Evolutionary conservation across 768 basidiomycete species (phyloP), one percentile per base, ranked within the genome.

Genomic region (Sporobolomyces phaffii): DNA sequence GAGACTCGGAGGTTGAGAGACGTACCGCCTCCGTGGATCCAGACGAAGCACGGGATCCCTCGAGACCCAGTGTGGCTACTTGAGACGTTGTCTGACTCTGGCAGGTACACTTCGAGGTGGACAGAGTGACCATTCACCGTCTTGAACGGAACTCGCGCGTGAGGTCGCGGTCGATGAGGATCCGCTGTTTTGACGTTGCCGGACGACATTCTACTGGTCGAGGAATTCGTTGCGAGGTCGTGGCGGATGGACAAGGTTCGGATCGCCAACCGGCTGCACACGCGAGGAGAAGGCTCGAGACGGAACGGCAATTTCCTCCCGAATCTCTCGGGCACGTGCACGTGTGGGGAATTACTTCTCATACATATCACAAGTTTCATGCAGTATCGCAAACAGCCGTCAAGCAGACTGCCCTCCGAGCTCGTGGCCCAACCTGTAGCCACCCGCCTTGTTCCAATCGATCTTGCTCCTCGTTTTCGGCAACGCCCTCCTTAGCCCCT

Each of bases 381-480:
- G n/a, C n/a, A n/a, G n/a, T n/a, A n/a, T n/a, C n/a, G n/a, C n/a
- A n/a, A n/a, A n/a, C n/a, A n/a, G n/a, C n/a, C n/a, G n/a, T n/a
- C n/a, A n/a, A n/a, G n/a, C n/a, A n/a, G n/a, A n/a, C n/a, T n/a
- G n/a, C 29, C 62, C 51, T 10, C 52, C 52, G 44, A 62, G 24
- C 40, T 53, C 44, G 26, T 41, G n/a, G 24, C 62, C 62, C 34
- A 50, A 61, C 60, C n/a, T 52, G 54, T 45, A 50, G 8, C 28
- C 40, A 48, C 80, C 15, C 62, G 89, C 90, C 82, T 87, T 90
- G 69, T 94, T 91, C 94, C 96, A 99, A 65, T 98, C 92, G 41
- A 98, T 78, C 78, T 97, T 97, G 76, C 90, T 89, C 72, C 90
- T 83, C 17, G 92, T 97, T 75, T 97, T 80, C 0, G 94, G 96